phyloP scores from a whole-genome alignment of 2,329 filamentous ascomycete genomes.

The Ophiostoma sp. region DNA sequence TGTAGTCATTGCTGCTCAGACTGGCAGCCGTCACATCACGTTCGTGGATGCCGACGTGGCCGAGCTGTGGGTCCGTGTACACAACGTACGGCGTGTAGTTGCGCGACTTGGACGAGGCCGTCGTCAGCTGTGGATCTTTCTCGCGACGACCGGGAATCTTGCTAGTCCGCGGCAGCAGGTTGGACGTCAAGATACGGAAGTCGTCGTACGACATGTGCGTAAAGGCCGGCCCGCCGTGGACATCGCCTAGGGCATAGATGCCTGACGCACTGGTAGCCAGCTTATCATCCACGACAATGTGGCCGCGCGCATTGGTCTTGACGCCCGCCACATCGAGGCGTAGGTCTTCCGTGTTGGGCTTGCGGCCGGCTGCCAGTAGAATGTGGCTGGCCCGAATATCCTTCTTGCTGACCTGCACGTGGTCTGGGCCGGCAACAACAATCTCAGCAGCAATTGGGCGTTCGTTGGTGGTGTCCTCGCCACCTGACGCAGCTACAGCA shows the following conservation, averaged over 20 bases:
- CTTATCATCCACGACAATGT: slow-evolving; percentile 46
- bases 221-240: slow-evolving; percentile 54
- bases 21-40: slow-evolving; percentile 34
- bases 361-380: slow-evolving; percentile 51
- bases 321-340: slow-evolving; percentile 46
- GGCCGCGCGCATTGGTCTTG: slow-evolving; percentile 43
- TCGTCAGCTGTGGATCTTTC: slow-evolving; percentile 26
- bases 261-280: slow-evolving; percentile 46
- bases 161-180: slow-evolving; percentile 39
- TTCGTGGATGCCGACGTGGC: slow-evolving; percentile 51
- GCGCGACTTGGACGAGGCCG: slow-evolving; percentile 33
- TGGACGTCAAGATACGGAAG: slow-evolving; percentile 52
- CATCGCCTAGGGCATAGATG: slow-evolving; percentile 54
- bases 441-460: slow-evolving; percentile 11
- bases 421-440: not conserved
- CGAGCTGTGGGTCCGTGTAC: slow-evolving; percentile 56
- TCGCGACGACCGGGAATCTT: slow-evolving; percentile 27
- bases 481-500: slow-evolving; percentile 32
- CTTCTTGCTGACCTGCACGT: slow-evolving; percentile 20
- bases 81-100: slow-evolving; percentile 49
- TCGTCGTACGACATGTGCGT: slow-evolving; percentile 60
- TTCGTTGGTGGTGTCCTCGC: slow-evolving; percentile 18
- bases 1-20: slow-evolving; percentile 6
- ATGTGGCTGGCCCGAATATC: slow-evolving; percentile 47
- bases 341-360: slow-evolving; percentile 51